phyloP scores from a whole-genome alignment of 805 yeast species.

The Hagleromyces aurorensis region DNA sequence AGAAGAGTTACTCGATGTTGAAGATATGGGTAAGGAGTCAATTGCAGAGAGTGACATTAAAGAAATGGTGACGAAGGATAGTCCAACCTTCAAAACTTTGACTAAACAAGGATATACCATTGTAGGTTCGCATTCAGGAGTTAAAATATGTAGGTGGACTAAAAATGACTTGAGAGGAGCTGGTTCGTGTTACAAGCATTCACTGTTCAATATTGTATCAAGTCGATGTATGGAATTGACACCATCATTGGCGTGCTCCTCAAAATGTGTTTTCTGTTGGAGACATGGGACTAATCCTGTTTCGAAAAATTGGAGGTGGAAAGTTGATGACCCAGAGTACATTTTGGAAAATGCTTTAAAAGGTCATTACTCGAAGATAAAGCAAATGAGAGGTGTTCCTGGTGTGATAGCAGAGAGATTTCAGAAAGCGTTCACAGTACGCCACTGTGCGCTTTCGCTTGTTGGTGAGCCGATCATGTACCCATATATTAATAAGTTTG shows the following conservation, averaged over 20 bases:
- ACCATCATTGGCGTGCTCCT: conserved; percentile 87
- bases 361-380: conserved; percentile 87
- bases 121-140: conserved; percentile 93
- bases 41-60: conserved; percentile 37
- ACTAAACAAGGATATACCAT: conserved; percentile 92
- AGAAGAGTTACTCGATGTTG: conserved; percentile 63
- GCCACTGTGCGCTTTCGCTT: conserved; percentile 84
- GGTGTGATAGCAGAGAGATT: conserved; percentile 87
- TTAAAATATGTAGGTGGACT: conserved; percentile 93
- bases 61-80: conserved; percentile 82
- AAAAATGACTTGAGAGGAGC: conserved; percentile 89
- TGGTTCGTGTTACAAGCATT: conserved; percentile 89
- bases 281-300: conserved; percentile 96
- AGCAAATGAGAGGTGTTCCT: conserved; percentile 93
- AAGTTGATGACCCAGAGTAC: conserved; percentile 80
- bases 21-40: conserved; percentile 63
- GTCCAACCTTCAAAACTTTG: conserved; percentile 80
- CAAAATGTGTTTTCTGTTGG: conserved; percentile 96
- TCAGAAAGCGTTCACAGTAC: conserved; percentile 81
- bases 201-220: conserved; percentile 82
- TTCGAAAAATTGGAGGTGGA: conserved; percentile 96
- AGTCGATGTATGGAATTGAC: conserved; percentile 96
- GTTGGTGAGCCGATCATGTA: conserved; percentile 95
- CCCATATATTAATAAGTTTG: conserved; percentile 82
- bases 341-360: conserved; percentile 77